Percentiles rank a stretch among this genome's conserved stretches.
phyloP scores from a whole-genome alignment of 2,329 filamentous ascomycete species.

The Ophiocordyceps robertsii region DNA sequence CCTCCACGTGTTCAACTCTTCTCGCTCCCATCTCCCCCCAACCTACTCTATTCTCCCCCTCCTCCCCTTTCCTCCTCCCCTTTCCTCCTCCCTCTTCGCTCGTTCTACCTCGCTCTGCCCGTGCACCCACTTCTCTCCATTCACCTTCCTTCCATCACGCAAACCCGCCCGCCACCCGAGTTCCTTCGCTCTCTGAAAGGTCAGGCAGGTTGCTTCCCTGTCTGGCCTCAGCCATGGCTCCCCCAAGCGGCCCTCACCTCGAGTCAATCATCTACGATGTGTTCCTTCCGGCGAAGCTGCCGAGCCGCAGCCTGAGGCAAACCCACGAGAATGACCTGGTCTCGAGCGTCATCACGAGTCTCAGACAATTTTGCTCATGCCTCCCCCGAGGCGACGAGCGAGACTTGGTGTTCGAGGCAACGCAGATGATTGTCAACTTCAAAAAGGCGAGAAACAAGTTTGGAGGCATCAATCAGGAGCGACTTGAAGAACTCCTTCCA shows the following conservation, averaged over 20 bases:
- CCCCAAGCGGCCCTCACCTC: neutral
- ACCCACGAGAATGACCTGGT: neutral
- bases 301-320: neutral
- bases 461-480: neutral
- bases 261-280: slow-evolving; percentile 2
- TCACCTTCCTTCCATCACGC: too few relatives aligned
- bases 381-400: neutral
- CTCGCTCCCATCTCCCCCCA: too few relatives aligned
- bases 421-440: neutral
- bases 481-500: neutral
- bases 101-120: too few relatives aligned
- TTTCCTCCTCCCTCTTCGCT: too few relatives aligned
- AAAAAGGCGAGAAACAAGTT: neutral
- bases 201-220: too few relatives aligned
- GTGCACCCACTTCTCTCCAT: too few relatives aligned
- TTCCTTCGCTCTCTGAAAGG: too few relatives aligned
- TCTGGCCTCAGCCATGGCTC: too few relatives aligned
- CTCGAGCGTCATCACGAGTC: neutral
- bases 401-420: neutral
- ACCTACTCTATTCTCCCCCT: too few relatives aligned
- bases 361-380: neutral
- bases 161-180: too few relatives aligned
- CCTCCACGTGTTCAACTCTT: too few relatives aligned
- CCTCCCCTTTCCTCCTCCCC: too few relatives aligned
- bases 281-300: slow-evolving; percentile 2